Evolutionary conservation across 2,329 filamentous ascomycete genomes (phyloP).

Genomic region (Diaporthe helianthi): DNA sequence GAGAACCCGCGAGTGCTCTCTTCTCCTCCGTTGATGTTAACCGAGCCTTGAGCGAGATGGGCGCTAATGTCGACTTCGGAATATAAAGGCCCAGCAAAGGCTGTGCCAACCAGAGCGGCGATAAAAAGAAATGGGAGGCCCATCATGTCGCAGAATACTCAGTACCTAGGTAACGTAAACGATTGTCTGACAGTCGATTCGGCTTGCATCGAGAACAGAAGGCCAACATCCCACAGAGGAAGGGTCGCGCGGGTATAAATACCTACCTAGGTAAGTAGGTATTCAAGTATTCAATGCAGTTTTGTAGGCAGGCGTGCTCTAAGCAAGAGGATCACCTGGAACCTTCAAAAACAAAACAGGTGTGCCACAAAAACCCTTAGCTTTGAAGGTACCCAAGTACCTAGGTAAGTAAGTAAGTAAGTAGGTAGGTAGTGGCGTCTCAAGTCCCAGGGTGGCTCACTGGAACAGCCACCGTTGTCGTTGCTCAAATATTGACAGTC

Average conservation of each 20-base stretch:
- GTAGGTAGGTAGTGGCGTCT: no score
- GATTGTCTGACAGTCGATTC: not conserved
- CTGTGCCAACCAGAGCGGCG: not conserved
- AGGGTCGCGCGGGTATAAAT: not conserved
- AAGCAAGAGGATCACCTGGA: not conserved
- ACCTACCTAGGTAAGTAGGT: no score
- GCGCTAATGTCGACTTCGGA: conserved; percentile 11
- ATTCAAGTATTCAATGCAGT: not conserved
- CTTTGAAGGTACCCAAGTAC: no score
- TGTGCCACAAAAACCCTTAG: not conserved
- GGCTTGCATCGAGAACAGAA: not conserved
- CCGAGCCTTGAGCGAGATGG: conserved; percentile 2
- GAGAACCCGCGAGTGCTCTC: not conserved
- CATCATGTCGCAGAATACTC: not conserved
- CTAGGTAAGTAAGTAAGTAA: no score
- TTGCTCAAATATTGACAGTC: not conserved
- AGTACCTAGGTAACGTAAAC: not conserved
- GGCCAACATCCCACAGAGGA: not conserved
- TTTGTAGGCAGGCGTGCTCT: not conserved
- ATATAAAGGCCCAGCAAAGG: not conserved
- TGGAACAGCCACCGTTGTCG: not conserved
- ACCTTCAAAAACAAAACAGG: not conserved
- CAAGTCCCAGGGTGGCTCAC: no score
- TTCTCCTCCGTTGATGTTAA: conserved; percentile 3
- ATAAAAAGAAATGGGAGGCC: not conserved